These are phyloP conservation scores for Leucosporidium creatinivorum DNA, from an alignment of 768 basidiomycete genomes.

Conservation along the genomic window DNA sequence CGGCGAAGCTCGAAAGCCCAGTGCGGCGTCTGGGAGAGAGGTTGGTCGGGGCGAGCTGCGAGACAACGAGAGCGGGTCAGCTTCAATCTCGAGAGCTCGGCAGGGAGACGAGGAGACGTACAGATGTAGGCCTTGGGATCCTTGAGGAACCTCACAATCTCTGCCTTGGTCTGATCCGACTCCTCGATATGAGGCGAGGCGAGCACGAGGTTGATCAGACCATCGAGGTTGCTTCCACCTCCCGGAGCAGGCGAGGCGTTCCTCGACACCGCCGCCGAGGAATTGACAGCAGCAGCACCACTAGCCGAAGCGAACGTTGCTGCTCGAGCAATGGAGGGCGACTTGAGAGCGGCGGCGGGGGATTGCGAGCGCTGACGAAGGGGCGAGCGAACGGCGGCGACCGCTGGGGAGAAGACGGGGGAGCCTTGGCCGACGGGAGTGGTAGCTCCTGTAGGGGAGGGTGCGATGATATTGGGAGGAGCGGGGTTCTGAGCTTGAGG, in stretches of 20 bases:
- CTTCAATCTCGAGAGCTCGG: neutral
- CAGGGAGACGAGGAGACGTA: neutral
- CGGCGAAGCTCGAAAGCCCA: constrained; percentile 30
- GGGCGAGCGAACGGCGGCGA: neutral
- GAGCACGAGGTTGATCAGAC: constrained; percentile 17
- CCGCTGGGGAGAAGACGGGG: neutral
- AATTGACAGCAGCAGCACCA: neutral
- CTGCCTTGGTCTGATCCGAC: constrained; percentile 21
- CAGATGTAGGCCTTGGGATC: constrained; percentile 17
- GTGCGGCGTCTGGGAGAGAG: constrained; percentile 8
- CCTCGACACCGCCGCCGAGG: neutral
- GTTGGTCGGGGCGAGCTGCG: neutral
- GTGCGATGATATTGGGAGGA: neutral
- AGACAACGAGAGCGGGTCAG: neutral
- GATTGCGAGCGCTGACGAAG: neutral
- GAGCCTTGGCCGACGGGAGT: neutral
- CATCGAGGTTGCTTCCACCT: constrained; percentile 4
- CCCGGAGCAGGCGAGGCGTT: constrained; percentile 13
- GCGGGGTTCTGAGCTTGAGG: neutral
- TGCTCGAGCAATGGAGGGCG: too few relatives aligned
- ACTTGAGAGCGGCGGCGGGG: neutral
- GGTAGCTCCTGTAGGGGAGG: neutral
- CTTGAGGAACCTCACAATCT: constrained; percentile 20
- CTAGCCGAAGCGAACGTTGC: too few relatives aligned
- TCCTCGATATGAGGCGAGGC: constrained; percentile 12